A percentile compares a stretch with the other conserved stretches of the same genome.
These are phyloP conservation scores for Daldinia eschscholtzii DNA, from an alignment of 2,329 filamentous ascomycete genomes.

Conservation along the genomic window DNA sequence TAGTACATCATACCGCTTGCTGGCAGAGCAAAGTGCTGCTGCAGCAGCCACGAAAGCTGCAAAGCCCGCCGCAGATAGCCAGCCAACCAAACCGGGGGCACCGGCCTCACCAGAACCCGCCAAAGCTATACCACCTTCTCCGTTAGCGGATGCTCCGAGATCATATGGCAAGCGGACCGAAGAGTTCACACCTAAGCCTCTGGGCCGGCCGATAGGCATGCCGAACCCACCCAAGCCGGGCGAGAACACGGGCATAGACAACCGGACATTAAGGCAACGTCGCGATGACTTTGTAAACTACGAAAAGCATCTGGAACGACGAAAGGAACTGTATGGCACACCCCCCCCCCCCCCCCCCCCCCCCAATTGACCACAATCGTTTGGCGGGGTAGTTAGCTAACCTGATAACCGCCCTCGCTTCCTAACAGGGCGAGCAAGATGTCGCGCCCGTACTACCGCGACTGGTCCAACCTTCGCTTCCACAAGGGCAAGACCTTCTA, in stretches of 20 bases:
- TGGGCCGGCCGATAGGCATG: conserved; percentile 85
- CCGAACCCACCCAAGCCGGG: conserved; percentile 77
- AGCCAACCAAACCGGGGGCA: conserved; percentile 26
- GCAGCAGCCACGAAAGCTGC: conserved; percentile 22
- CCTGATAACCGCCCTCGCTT: background rate
- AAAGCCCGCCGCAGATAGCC: conserved; percentile 24
- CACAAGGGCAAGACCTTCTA: conserved; percentile 94
- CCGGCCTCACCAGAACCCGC: conserved; percentile 30
- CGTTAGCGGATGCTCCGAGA: conserved; percentile 69
- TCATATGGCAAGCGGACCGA: conserved; percentile 68
- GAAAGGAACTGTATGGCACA: conserved; percentile 75
- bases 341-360: background rate
- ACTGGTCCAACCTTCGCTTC: conserved; percentile 87
- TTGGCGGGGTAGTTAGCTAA: conserved; percentile 14
- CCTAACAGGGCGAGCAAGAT: conserved; percentile 76
- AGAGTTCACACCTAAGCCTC: conserved; percentile 69
- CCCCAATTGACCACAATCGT: background rate
- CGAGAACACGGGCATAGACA: conserved; percentile 84
- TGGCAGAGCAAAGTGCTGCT: conserved; percentile 49
- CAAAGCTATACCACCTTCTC: conserved; percentile 54
- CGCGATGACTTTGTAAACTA: conserved; percentile 86
- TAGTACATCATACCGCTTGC: conserved; percentile 58
- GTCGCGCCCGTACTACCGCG: conserved; percentile 91
- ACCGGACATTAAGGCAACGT: conserved; percentile 74
- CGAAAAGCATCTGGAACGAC: conserved; percentile 82